Evolutionary conservation across 2,329 filamentous ascomycete genomes (phyloP).

Genomic region (Sclerotinia minor): DNA sequence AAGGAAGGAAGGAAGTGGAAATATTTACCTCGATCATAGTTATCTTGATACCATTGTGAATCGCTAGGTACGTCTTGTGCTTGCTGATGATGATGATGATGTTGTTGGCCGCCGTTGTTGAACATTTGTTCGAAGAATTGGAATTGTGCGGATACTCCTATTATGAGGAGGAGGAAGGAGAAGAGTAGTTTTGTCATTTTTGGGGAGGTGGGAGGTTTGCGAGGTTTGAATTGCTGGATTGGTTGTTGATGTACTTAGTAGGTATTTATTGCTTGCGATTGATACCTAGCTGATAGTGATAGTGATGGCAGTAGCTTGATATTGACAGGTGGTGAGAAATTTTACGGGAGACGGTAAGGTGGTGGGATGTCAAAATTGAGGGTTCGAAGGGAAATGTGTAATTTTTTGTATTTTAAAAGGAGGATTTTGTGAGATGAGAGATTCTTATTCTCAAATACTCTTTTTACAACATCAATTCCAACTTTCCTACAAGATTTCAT

Average conservation of each 20-base stretch:
- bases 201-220: neutral
- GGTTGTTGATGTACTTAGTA: neutral
- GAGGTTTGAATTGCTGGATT: neutral
- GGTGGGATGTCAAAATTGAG: slow-evolving; percentile 14
- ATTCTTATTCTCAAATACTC: neutral
- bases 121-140: slow-evolving; percentile 99
- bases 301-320: slow-evolving; percentile 5
- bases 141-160: slow-evolving; percentile 73
- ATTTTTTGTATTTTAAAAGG: neutral
- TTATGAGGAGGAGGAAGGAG: slow-evolving; percentile 58
- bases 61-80: slow-evolving; percentile 84
- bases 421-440: no score
- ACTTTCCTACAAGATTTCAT: neutral
- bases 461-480: neutral
- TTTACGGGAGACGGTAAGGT: slow-evolving; percentile 18
- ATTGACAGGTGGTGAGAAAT: slow-evolving; percentile 24
- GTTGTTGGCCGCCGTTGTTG: slow-evolving; percentile 53
- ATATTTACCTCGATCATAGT: slow-evolving; percentile 64
- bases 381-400: neutral
- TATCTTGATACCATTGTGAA: slow-evolving; percentile 72
- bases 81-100: slow-evolving; percentile 50
- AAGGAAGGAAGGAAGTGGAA: neutral
- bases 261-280: neutral
- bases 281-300: neutral
- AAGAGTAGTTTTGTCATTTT: slow-evolving; percentile 39